phyloP scores from a whole-genome alignment of 305 asterid species.

The Fraxinus paxiana region DNA sequence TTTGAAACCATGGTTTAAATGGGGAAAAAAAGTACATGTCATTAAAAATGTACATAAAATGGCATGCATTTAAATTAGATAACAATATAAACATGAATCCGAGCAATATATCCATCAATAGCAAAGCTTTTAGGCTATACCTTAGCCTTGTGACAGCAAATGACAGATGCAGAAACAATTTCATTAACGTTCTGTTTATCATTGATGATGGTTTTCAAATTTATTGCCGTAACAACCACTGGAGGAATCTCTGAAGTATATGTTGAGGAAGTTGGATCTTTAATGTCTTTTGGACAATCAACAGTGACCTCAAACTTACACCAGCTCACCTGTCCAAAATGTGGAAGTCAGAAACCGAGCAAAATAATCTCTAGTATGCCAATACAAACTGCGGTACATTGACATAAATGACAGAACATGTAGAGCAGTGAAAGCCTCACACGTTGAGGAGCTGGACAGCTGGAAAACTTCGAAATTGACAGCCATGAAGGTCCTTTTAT shows the following conservation, averaged over 20 bases:
- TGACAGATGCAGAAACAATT: constrained; percentile 87
- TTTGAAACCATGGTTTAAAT: constrained; percentile 14
- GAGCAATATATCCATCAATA: constrained; percentile 20
- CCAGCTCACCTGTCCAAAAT: constrained; percentile 87
- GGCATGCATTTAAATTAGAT: constrained; percentile 9
- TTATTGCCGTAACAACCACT: constrained; percentile 74
- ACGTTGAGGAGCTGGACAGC: constrained; percentile 57
- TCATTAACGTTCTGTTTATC: constrained; percentile 77
- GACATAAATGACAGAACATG: constrained; percentile 14
- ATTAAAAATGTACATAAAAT: not conserved
- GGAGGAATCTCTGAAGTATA: constrained; percentile 67
- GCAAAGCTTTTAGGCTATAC: constrained; percentile 40
- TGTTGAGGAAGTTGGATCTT: constrained; percentile 55
- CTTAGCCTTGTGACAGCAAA: constrained; percentile 90
- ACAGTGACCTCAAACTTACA: constrained; percentile 83
- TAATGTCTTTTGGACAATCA: constrained; percentile 69
- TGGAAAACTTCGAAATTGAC: constrained; percentile 68
- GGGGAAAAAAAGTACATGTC: not conserved
- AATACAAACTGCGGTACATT: not conserved
- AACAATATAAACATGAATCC: not conserved
- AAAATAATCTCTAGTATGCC: not conserved
- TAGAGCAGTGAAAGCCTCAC: constrained; percentile 42
- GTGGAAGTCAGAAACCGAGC: constrained; percentile 11
- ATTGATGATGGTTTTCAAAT: constrained; percentile 75
- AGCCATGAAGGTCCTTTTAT: constrained; percentile 96